These are phyloP conservation scores for Kwoniella dejecticola DNA, from an alignment of 768 basidiomycete genomes.

Conservation along the genomic window DNA sequence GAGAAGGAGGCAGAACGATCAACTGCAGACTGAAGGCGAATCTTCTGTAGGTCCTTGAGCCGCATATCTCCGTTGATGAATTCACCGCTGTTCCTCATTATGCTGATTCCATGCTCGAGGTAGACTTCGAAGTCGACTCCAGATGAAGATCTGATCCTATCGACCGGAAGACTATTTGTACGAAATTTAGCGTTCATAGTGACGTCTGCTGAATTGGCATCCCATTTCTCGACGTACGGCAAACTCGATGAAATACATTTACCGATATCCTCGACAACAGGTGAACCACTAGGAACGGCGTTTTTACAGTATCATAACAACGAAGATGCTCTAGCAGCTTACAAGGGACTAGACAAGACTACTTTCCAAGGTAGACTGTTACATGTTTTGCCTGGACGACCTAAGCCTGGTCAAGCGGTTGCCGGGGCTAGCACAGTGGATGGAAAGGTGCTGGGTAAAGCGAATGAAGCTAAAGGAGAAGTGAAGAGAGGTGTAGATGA, in stretches of 20 bases:
- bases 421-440: slow-evolving; percentile 25
- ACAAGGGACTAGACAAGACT: slow-evolving; percentile 73
- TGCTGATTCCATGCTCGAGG: not conserved
- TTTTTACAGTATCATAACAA: slow-evolving; percentile 63
- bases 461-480: slow-evolving; percentile 33
- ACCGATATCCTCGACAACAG: slow-evolving; percentile 60
- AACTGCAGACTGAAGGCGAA: slow-evolving; percentile 33
- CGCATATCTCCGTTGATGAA: not conserved
- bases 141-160: slow-evolving; percentile 63
- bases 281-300: slow-evolving; percentile 65
- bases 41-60: slow-evolving; percentile 10
- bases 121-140: slow-evolving; percentile 24
- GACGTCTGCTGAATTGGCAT: slow-evolving; percentile 68
- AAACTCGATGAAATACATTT: slow-evolving; percentile 70
- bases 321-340: slow-evolving; percentile 67
- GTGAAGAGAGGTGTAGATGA: slow-evolving; percentile 49
- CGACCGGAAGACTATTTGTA: slow-evolving; percentile 80
- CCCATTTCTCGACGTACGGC: slow-evolving; percentile 70
- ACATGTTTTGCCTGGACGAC: slow-evolving; percentile 71
- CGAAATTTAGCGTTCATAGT: slow-evolving; percentile 93
- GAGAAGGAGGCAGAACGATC: slow-evolving; percentile 41
- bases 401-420: slow-evolving; percentile 44
- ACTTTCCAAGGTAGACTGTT: slow-evolving; percentile 89
- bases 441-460: slow-evolving; percentile 53
- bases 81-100: not conserved